phyloP scores from a whole-genome alignment of 345 rosid species.

The Eucalyptus guilfoylei region DNA sequence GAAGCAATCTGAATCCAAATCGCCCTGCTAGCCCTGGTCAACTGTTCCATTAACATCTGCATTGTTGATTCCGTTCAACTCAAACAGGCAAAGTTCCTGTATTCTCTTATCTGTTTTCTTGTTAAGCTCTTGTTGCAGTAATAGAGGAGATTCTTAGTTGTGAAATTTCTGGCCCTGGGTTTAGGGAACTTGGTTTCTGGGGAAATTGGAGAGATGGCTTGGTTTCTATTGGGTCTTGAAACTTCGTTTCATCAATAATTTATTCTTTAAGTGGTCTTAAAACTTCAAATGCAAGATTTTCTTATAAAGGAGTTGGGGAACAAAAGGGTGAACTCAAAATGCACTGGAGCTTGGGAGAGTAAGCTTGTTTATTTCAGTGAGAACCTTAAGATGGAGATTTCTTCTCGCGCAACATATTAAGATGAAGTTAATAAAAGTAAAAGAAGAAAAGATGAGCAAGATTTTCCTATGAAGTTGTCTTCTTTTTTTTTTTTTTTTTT shows the following conservation, averaged over 20 bases:
- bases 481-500: background rate
- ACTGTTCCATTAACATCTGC: background rate
- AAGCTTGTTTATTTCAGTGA: background rate
- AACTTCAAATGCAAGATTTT: background rate
- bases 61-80: background rate
- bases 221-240: background rate
- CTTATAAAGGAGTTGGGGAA: background rate
- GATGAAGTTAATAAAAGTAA: background rate
- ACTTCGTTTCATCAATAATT: background rate
- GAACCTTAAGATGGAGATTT: background rate
- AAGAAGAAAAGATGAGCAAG: background rate
- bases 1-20: background rate
- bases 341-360: background rate
- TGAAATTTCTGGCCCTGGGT: background rate
- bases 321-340: background rate
- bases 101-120: background rate
- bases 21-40: background rate
- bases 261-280: background rate
- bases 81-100: background rate
- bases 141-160: background rate
- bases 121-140: background rate
- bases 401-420: background rate
- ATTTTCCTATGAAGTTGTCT: background rate
- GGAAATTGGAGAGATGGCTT: background rate
- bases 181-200: background rate